Evolutionary conservation across 345 rosid genomes (phyloP), one percentile per base, ranked within the genome.

Genomic region (Gossypium raimondii): DNA sequence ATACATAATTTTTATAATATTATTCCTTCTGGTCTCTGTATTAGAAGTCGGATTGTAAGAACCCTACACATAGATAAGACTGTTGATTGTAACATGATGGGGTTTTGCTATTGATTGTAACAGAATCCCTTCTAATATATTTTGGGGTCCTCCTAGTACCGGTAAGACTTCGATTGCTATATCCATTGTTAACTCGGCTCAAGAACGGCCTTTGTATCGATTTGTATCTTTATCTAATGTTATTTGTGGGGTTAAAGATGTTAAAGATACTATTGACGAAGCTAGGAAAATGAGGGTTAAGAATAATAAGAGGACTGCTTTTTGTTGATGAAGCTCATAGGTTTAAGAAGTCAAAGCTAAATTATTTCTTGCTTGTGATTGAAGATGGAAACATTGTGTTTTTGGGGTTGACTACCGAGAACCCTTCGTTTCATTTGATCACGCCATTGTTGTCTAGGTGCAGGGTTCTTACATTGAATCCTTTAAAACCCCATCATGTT

Each of bases 141-240:
- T 92, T 48, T 90, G 97, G 97, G 97, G 96, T 1, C 93, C 93
- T 2, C 92, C 97, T 17, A 94, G 94, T 3, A 84, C 92, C 0
- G 97, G 97, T 17, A 92, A 90, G 84, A 90, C 97, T 78, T 89
- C 97, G 17, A 77, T 90, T 60, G 92, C 90, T 17, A 85, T 78
- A 67, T 83, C 94, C 64, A 82, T 92, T 72, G 84, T 82, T 41
- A 84, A 81, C 75, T 92, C 89, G n/a, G 68, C 79, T 8, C 43
- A 77, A 18, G 75, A 76, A 9, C 76, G 81, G 4, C 75, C 84
- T 70, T 70, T 70, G 8, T 87, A 82, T 76, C 86, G 88, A 18
- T 88, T 93, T 74, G 85, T 84, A 53, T 86, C 84, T 14, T 70
- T 93, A 47, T 89, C 98, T 60, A 93, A 92, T 4, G 91, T 93